phyloP scores from a whole-genome alignment of 2,329 filamentous ascomycete genomes.

The Apiospora malaysiana region DNA sequence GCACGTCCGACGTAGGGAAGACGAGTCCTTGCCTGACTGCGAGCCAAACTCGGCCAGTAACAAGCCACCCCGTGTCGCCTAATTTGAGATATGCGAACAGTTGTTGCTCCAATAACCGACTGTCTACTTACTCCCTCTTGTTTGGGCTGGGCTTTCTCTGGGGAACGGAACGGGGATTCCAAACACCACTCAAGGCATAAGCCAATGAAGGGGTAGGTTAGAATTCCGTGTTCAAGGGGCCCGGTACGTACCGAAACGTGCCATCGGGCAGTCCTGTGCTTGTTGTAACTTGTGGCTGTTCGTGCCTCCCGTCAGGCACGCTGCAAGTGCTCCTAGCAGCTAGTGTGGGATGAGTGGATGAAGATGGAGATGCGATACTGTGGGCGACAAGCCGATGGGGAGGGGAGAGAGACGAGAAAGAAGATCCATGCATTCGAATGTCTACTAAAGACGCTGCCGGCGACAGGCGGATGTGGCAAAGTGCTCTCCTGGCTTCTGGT shows the following conservation, averaged over 20 bases:
- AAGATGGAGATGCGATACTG: neutral
- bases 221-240: neutral
- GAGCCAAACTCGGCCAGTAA: slow-evolving; percentile 11
- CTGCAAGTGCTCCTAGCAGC: neutral
- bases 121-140: neutral
- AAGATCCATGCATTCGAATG: neutral
- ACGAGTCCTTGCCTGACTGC: neutral
- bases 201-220: neutral
- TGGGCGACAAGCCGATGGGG: neutral
- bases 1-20: neutral
- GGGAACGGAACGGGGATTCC: slow-evolving; percentile 8
- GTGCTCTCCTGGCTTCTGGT: slow-evolving; percentile 6
- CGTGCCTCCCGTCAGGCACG: slow-evolving; percentile 8
- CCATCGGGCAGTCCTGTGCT: neutral
- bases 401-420: neutral
- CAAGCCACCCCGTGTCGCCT: slow-evolving; percentile 14
- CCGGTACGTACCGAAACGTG: slow-evolving; percentile 11
- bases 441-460: neutral
- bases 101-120: neutral
- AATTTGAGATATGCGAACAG: slow-evolving; percentile 17
- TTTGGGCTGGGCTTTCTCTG: slow-evolving; percentile 1
- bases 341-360: slow-evolving; percentile 1
- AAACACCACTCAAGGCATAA: neutral
- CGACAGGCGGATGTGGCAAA: slow-evolving; percentile 5
- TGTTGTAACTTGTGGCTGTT: slow-evolving; percentile 9